Percentiles rank a stretch among this genome's conserved stretches.
These are phyloP conservation scores for Lichina pygmaea DNA, from an alignment of 495 filamentous ascomycete species.

Conservation along the genomic window DNA sequence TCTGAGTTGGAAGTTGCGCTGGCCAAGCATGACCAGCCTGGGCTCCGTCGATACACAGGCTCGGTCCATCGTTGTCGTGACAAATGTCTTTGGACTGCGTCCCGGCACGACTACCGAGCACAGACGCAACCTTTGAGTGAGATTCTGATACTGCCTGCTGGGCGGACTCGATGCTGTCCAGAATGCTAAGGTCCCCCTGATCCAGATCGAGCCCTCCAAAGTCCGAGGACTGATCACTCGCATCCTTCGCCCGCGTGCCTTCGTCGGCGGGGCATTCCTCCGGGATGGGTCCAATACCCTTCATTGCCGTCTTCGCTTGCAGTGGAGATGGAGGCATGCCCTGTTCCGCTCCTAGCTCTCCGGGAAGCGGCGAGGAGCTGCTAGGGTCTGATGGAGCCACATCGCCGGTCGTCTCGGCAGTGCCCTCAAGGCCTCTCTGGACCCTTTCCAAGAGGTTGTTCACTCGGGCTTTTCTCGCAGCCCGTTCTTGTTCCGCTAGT, in stretches of 20 bases:
- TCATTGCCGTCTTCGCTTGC: no score
- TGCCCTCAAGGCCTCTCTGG: conserved; percentile 27
- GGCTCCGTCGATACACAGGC: no score
- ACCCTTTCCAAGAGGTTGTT: conserved; percentile 38
- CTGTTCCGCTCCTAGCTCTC: conserved; percentile 2
- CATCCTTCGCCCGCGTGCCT: background rate
- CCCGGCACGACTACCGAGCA: no score
- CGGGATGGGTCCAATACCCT: no score
- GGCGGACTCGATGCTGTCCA: conserved; percentile 17
- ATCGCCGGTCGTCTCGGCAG: conserved; percentile 7
- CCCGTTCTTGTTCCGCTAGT: background rate
- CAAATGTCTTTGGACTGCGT: conserved; percentile 30
- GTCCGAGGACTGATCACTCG: conserved; percentile 18
- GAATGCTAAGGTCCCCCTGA: conserved; percentile 25
- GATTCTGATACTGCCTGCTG: conserved; percentile 4
- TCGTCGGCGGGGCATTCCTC: no score
- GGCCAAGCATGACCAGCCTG: no score
- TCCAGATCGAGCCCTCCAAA: conserved; percentile 28
- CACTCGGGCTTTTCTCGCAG: conserved; percentile 27
- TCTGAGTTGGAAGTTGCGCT: no score
- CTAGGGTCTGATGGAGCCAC: conserved; percentile 9
- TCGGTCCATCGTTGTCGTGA: conserved; percentile 19
- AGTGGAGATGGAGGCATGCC: no score
- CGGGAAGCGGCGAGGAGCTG: conserved; percentile 28
- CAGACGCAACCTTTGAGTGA: no score